Conservation (phyloP, 2,329 filamentous ascomycete species). For the Apiospora koreana region DNA sequence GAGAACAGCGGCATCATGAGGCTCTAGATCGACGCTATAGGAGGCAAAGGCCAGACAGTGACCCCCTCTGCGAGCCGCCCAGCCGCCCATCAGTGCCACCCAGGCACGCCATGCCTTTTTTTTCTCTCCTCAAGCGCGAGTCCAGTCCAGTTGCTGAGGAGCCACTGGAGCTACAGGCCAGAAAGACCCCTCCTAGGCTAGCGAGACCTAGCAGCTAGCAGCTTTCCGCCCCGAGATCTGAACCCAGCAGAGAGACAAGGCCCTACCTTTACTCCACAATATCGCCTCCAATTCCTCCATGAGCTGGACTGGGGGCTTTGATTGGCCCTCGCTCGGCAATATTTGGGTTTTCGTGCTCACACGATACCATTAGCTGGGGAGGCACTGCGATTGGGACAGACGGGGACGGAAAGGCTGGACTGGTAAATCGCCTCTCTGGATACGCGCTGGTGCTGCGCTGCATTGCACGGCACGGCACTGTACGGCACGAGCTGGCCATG, state of each 20-base stretch:
- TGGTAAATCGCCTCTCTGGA: background rate
- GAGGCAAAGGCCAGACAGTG: constrained; percentile 16
- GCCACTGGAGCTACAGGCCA: background rate
- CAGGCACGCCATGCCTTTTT: background rate
- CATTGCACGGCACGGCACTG: background rate
- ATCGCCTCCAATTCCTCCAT: constrained; percentile 8
- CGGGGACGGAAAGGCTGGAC: background rate
- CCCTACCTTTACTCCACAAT: background rate
- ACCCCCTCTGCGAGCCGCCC: constrained; percentile 14
- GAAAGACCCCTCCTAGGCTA: constrained; percentile 2
- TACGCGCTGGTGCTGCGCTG: background rate
- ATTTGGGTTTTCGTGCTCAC: constrained; percentile 3
- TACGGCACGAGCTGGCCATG: background rate
- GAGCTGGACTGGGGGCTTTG: background rate
- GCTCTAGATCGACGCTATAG: constrained; percentile 17
- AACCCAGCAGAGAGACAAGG: constrained; percentile 3
- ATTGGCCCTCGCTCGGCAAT: background rate
- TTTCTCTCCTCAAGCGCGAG: background rate
- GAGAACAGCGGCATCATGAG: constrained; percentile 12
- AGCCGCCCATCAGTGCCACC: constrained; percentile 1
- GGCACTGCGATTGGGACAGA: background rate
- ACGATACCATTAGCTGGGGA: background rate
- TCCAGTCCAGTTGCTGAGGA: background rate
- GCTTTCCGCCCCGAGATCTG: constrained; percentile 6
- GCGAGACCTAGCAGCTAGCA: background rate